Evolutionary conservation across 2,329 filamentous ascomycete species (phyloP).

Genomic region (Penicillium digitatum): DNA sequence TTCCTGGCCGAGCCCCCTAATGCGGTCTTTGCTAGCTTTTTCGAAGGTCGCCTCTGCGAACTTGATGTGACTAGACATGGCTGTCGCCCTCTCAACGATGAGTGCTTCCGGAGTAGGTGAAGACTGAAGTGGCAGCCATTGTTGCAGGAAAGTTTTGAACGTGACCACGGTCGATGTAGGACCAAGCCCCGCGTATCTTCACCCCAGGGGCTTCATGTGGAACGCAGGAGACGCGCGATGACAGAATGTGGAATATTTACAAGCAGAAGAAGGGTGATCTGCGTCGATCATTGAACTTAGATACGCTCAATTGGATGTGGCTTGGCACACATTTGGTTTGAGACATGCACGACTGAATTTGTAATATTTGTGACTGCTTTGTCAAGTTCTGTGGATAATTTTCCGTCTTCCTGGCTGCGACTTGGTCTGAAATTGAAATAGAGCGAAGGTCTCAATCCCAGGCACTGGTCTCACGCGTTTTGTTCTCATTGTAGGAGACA

Average conservation of each 20-base stretch:
- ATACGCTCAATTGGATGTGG: slow-evolving; percentile 10
- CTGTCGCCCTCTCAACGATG: slow-evolving; percentile 9
- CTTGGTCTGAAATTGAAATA: background rate
- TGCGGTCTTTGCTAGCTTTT: slow-evolving; percentile 1
- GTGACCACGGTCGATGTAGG: slow-evolving; percentile 16
- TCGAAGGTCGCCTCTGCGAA: slow-evolving; percentile 20
- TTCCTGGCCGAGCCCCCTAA: slow-evolving; percentile 11
- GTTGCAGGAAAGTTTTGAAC: slow-evolving; percentile 19
- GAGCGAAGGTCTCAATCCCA: background rate
- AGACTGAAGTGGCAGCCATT: slow-evolving; percentile 15
- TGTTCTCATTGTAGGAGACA: slow-evolving; percentile 1
- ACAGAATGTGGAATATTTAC: slow-evolving; percentile 27
- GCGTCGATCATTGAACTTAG: slow-evolving; percentile 27
- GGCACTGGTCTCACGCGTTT: background rate
- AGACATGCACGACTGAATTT: background rate
- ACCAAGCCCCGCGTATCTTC: slow-evolving; percentile 25
- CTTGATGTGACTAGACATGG: slow-evolving; percentile 21
- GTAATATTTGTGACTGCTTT: background rate
- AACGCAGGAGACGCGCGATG: slow-evolving; percentile 26
- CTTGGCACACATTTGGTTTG: slow-evolving; percentile 16
- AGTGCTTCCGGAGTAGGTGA: slow-evolving; percentile 14
- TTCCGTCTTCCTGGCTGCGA: background rate
- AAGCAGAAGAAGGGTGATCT: slow-evolving; percentile 18
- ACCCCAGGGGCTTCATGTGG: slow-evolving; percentile 23
- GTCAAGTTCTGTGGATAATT: background rate